Conservation (phyloP, 192 early-diverging fungal species). For the Entrophospora sp. region DNA sequence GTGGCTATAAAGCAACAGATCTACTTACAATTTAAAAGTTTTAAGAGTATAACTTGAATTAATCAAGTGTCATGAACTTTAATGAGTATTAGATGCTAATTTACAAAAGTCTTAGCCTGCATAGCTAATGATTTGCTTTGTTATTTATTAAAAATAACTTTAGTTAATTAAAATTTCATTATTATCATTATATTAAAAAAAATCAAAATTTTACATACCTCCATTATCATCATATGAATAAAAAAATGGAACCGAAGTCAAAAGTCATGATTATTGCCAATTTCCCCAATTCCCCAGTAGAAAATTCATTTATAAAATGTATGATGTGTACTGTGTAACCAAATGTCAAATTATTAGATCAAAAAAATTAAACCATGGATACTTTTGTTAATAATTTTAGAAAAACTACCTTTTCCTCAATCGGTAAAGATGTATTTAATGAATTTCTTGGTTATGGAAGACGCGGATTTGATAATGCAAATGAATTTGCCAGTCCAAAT, state of each 20-base stretch:
- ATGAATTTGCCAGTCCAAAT: constrained; percentile 40
- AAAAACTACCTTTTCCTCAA: constrained; percentile 19
- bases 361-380: constrained; percentile 24
- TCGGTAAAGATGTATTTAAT: constrained; percentile 17
- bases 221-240: constrained; percentile 88
- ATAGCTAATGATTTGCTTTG: not conserved
- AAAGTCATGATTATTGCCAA: not conserved
- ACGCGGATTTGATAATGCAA: constrained; percentile 41
- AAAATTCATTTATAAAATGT: too few species aligned
- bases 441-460: too few species aligned
- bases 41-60: constrained; percentile 92
- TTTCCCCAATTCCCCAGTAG: too few species aligned
- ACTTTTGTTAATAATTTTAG: constrained; percentile 31
- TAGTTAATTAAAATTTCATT: not conserved
- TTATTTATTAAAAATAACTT: not conserved
- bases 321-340: too few species aligned
- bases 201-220: constrained; percentile 33
- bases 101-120: constrained; percentile 93
- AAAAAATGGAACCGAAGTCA: constrained; percentile 42
- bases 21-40: constrained; percentile 63
- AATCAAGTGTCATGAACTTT: constrained; percentile 90
- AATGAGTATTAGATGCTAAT: constrained; percentile 92
- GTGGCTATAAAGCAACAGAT: not conserved
- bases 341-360: not conserved
- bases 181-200: not conserved